Evolutionary conservation across 2,329 filamentous ascomycete species (phyloP), one percentile per base, ranked within the genome.

Genomic region (Neofusicoccum ribis): DNA sequence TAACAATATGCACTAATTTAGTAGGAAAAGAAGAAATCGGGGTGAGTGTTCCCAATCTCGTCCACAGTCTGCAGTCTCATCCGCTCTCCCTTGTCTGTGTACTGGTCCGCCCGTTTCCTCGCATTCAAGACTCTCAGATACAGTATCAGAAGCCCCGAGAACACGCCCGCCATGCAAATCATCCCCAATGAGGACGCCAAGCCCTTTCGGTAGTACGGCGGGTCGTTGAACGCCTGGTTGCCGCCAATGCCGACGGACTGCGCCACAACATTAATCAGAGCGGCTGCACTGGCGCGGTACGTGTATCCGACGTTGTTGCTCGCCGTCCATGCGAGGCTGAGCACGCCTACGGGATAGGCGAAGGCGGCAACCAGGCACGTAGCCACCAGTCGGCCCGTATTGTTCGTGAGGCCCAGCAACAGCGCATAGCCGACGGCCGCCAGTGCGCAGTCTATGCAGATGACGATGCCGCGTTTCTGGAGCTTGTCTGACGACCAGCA

Each of bases 301-400:
- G 67, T 68, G 34, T 69, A 69, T 1, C 66, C 67, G 37, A 63
- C 46, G 15, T 67, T 65, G 49, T 65, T 68, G 23, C 47, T 64
- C 41, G 67, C 67, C 39, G 47, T 64, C 67, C 67, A 69, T 14
- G 50, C 54, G n/a, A 69, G 61, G 23, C 58, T 61, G 1, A 69
- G 31, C 7, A 68, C 66, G 5, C 67, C 27, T 17, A 65, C 59
- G 4, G 67, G 66, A 31, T 67, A 68, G 3, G 65, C 41, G 20
- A 17, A 50, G 15, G 64, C 56, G 1, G 66, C 63, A n/a, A 65
- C 43, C 12, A 68, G 27, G 36, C 67, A 68, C 15, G 66, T 56
- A 5, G 63, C 67, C 7, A 61, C 52, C 31, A 68, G 63, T 3
- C 67, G 58, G 15, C 31, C 66, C n/a, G 67, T 59, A 11, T 52